Evolutionary conservation across 75 land plant genomes (phyloP).

Genomic region (Cupressus sempervirens): DNA sequence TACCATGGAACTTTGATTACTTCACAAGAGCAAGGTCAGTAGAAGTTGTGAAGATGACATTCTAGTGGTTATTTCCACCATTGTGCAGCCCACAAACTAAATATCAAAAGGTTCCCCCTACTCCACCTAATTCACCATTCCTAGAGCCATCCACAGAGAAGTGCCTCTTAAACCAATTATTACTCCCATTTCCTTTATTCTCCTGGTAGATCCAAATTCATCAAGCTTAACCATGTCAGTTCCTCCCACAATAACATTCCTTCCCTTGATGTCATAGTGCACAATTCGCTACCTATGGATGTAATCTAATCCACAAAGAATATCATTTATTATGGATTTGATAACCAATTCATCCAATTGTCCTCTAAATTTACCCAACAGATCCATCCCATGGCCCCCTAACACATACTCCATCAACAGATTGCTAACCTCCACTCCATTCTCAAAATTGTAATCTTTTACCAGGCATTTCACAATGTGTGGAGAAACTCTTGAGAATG

Average conservation of each 20-base stretch:
- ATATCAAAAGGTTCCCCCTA: too few relatives aligned
- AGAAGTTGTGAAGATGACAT: slow-evolving; percentile 26
- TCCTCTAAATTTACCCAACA: slow-evolving; percentile 17
- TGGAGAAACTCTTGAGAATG: slow-evolving; percentile 31
- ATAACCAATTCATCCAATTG: slow-evolving; percentile 32
- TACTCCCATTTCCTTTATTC: slow-evolving; percentile 1
- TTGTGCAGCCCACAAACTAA: slow-evolving; percentile 61
- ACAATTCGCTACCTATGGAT: slow-evolving; percentile 35
- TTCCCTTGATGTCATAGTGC: slow-evolving; percentile 59
- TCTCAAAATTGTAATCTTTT: slow-evolving; percentile 31
- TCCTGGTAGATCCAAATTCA: slow-evolving; percentile 43
- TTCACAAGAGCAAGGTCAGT: slow-evolving; percentile 23
- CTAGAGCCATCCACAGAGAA: too few relatives aligned
- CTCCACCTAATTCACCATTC: too few relatives aligned
- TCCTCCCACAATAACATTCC: slow-evolving; percentile 34
- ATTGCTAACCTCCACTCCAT: slow-evolving; percentile 16
- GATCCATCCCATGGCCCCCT: slow-evolving; percentile 41
- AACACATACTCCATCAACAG: slow-evolving; percentile 60
- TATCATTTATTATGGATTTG: slow-evolving; percentile 21
- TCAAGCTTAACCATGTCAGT: slow-evolving; percentile 38
- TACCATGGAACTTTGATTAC: too few relatives aligned
- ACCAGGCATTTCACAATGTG: slow-evolving; percentile 49
- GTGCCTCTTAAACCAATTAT: slow-evolving; percentile 36
- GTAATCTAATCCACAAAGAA: slow-evolving; percentile 32
- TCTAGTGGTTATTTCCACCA: slow-evolving; percentile 62